Conservation (phyloP, 1,284 basidiomycete species). For the Heterobasidion parviporum region DNA sequence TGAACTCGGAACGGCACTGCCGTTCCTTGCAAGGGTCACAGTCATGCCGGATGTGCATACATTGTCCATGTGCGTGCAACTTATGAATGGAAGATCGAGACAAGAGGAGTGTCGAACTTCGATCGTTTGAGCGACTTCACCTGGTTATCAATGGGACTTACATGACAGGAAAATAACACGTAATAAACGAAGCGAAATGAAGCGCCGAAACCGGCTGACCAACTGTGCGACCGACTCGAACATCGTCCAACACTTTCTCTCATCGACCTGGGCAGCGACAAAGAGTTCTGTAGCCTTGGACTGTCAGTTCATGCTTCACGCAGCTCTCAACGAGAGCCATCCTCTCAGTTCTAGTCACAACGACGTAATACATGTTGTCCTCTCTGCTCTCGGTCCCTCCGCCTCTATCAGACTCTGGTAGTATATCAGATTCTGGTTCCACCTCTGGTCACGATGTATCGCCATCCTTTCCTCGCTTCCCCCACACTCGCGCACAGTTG, state of each 20-base stretch:
- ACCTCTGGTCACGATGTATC: constrained; percentile 7
- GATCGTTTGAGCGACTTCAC: too few relatives aligned
- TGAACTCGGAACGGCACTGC: too few relatives aligned
- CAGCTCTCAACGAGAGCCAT: constrained; percentile 13
- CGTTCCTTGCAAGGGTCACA: too few relatives aligned
- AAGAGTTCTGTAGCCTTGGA: background rate
- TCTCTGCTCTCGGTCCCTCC: constrained; percentile 12
- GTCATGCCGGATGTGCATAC: too few relatives aligned
- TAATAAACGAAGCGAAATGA: background rate
- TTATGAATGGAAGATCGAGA: too few relatives aligned
- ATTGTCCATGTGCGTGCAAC: too few relatives aligned
- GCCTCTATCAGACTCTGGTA: constrained; percentile 9
- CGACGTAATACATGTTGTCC: constrained; percentile 12
- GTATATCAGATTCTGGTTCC: constrained; percentile 11
- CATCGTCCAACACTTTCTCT: background rate
- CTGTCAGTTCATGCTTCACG: constrained; percentile 11
- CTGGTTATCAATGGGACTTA: too few relatives aligned
- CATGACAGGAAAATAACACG: background rate
- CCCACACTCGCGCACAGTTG: constrained; percentile 74
- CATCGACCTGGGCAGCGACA: background rate
- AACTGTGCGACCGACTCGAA: background rate
- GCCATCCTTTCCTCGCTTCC: constrained; percentile 40
- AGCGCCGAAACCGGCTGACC: background rate
- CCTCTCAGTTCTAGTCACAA: constrained; percentile 11
- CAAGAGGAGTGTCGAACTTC: too few relatives aligned